Evolutionary conservation across 306 rosid genomes (phyloP).

Genomic region (Dicorynia guianensis): DNA sequence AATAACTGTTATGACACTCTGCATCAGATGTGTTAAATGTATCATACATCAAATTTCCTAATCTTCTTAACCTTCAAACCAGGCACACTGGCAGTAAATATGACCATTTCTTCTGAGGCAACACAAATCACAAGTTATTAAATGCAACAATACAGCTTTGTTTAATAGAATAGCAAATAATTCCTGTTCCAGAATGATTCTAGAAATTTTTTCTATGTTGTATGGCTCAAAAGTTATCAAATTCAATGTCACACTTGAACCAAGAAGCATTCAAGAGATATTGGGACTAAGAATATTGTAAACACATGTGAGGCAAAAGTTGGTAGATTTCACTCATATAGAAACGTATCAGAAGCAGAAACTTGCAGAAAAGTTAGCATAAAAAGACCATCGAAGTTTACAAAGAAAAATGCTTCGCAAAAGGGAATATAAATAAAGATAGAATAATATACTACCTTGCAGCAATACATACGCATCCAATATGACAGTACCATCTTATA

Average conservation of each 20-base stretch:
- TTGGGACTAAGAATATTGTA: not conserved
- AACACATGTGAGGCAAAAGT: not conserved
- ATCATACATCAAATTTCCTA: constrained; percentile 8
- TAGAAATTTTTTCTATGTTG: not conserved
- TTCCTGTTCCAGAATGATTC: not conserved
- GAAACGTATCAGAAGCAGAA: constrained; percentile 26
- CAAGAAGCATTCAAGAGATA: not conserved
- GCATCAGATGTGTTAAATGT: constrained; percentile 8
- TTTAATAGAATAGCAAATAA: not conserved
- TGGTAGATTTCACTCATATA: not conserved
- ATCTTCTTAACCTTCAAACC: constrained; percentile 2
- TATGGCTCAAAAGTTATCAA: constrained; percentile 1
- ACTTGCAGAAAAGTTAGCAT: not conserved
- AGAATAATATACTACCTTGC: not conserved
- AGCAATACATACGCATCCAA: not conserved
- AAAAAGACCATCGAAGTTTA: constrained; percentile 17
- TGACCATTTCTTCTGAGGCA: not conserved
- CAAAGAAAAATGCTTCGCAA: not conserved
- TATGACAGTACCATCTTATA: constrained; percentile 24
- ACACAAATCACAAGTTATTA: too few relatives aligned
- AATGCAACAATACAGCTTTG: too few relatives aligned
- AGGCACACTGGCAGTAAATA: constrained; percentile 3
- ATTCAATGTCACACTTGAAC: constrained; percentile 16
- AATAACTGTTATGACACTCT: constrained; percentile 8
- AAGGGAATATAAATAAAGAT: not conserved